Percentiles rank a stretch among this genome's conserved stretches.
phyloP scores from a whole-genome alignment of 2,329 filamentous ascomycete genomes.

The Verticillium nubilum region DNA sequence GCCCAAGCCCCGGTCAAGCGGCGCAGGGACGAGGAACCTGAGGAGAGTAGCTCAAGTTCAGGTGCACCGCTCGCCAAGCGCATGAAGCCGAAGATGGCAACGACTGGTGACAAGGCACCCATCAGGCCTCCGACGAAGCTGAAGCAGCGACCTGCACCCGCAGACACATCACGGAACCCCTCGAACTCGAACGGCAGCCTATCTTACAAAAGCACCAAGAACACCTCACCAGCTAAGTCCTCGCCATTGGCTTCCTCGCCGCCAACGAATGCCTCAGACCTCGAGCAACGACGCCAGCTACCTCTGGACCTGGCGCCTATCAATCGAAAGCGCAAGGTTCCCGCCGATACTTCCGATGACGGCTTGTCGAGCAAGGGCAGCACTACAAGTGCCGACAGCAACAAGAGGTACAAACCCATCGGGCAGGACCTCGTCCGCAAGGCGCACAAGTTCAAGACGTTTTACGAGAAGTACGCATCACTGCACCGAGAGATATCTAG shows the following conservation, averaged over 20 bases:
- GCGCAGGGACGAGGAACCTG: conserved; percentile 41
- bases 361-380: conserved; percentile 3
- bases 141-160: conserved; percentile 43
- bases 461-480: conserved; percentile 50
- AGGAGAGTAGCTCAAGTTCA: conserved; percentile 54
- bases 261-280: conserved; percentile 59
- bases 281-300: conserved; percentile 34
- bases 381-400: conserved; percentile 5
- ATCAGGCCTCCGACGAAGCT: conserved; percentile 21
- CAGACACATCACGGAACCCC: conserved; percentile 29
- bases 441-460: conserved; percentile 50
- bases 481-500: conserved; percentile 50
- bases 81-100: conserved; percentile 37
- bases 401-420: conserved; percentile 19
- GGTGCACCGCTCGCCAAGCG: conserved; percentile 53
- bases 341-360: conserved; percentile 15
- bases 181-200: conserved; percentile 14
- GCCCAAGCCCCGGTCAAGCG: conserved; percentile 39
- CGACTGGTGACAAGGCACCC: conserved; percentile 19
- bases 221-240: conserved; percentile 56
- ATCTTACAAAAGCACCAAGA: conserved; percentile 31
- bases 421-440: conserved; percentile 45
- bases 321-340: conserved; percentile 38
- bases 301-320: conserved; percentile 19
- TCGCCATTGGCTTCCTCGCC: conserved; percentile 61